Conservation (phyloP, 331 rosid genomes). For the Stylosanthes scabra region DNA sequence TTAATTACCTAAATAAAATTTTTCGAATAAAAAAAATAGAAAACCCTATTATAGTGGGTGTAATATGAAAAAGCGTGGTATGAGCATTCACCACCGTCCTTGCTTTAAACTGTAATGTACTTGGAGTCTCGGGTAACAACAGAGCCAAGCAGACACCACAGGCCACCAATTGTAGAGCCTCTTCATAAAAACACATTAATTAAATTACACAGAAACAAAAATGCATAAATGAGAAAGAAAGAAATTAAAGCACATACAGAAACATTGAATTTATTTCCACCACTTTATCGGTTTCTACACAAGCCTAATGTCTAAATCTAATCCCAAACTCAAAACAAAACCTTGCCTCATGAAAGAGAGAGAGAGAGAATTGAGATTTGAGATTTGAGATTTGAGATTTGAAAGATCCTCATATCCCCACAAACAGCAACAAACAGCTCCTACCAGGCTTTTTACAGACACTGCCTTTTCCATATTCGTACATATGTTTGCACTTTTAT, state of each 20-base stretch:
- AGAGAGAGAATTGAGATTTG: background rate
- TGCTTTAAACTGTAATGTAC: constrained; percentile 22
- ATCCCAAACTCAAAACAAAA: background rate
- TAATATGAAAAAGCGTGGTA: background rate
- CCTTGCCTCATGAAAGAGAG: constrained; percentile 32
- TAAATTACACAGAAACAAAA: background rate
- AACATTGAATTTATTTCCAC: constrained; percentile 36
- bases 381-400: constrained; percentile 3
- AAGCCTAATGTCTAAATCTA: constrained; percentile 10
- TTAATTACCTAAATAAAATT: no score
- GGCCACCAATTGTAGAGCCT: background rate
- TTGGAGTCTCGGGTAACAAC: constrained; percentile 27
- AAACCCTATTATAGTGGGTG: background rate
- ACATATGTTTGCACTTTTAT: constrained; percentile 16
- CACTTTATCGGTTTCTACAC: constrained; percentile 70
- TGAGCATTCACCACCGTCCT: constrained; percentile 1
- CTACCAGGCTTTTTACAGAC: constrained; percentile 58
- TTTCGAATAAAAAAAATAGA: no score
- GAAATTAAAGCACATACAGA: constrained; percentile 32
- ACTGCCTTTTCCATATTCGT: constrained; percentile 57
- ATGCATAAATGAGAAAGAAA: background rate
- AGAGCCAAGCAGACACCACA: constrained; percentile 31
- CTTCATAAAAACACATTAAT: no score
- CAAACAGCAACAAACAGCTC: constrained; percentile 76
- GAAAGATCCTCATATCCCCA: constrained; percentile 67